Conservation (phyloP, 495 filamentous ascomycete species). For the Penicillium bovifimosum region DNA sequence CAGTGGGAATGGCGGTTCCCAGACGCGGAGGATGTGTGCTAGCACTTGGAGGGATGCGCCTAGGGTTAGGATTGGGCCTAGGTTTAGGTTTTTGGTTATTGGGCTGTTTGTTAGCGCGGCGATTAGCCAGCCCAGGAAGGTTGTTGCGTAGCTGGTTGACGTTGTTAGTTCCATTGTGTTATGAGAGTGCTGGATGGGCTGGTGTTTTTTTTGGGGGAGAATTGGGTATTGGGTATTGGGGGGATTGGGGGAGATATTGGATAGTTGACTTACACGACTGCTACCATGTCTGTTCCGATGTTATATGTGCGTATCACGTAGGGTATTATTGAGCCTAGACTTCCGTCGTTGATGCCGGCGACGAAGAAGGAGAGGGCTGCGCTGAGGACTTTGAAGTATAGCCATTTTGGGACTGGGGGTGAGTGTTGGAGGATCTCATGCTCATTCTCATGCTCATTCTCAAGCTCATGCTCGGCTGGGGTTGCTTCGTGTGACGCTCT, state of each 20-base stretch:
- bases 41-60: constrained; percentile 25
- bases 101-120: constrained; percentile 29
- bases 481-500: neutral
- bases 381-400: constrained; percentile 23
- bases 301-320: constrained; percentile 46
- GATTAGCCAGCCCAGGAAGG: constrained; percentile 29
- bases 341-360: constrained; percentile 42
- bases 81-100: constrained; percentile 23
- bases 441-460: no score
- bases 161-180: no score
- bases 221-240: no score
- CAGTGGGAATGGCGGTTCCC: constrained; percentile 26
- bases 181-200: no score
- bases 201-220: no score
- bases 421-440: neutral
- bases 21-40: constrained; percentile 24
- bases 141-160: constrained; percentile 24
- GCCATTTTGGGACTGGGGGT: constrained; percentile 14
- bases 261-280: constrained; percentile 19
- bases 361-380: constrained; percentile 27
- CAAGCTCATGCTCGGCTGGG: neutral
- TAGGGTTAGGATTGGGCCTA: constrained; percentile 22
- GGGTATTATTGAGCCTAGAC: constrained; percentile 48
- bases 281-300: constrained; percentile 39
- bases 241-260: neutral